phyloP scores from a whole-genome alignment of 169 alveolate species.

The Perkinsus chesapeaki region DNA sequence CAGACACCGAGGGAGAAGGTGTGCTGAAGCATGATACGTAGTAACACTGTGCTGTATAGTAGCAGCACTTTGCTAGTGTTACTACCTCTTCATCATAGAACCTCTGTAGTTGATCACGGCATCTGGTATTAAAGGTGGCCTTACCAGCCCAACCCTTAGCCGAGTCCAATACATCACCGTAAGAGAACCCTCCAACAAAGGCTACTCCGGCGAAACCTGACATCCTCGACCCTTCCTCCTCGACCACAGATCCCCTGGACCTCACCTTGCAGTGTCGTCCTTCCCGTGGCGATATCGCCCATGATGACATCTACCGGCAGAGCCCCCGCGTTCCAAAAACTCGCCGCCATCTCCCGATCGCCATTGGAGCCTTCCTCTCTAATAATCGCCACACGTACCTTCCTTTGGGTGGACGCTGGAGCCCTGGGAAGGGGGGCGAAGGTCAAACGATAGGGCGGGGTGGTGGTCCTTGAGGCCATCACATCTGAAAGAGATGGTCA shows the following conservation, averaged over 20 bases:
- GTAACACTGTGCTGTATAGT: background rate
- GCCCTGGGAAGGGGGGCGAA: background rate
- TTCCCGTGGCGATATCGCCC: background rate
- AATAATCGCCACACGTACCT: constrained; percentile 10
- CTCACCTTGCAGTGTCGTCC: background rate
- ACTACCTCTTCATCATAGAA: background rate
- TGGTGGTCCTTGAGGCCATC: background rate
- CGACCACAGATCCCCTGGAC: background rate
- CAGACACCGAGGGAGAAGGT: constrained; percentile 33
- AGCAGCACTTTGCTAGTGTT: too few species aligned
- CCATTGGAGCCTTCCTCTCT: constrained; percentile 38
- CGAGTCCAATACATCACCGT: constrained; percentile 26
- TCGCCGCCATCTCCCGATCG: constrained; percentile 21
- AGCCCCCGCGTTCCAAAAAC: background rate
- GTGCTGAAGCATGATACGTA: too few species aligned
- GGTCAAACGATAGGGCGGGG: background rate
- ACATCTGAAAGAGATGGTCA: background rate
- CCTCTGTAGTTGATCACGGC: background rate
- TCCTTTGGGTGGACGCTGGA: background rate
- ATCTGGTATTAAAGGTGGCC: background rate
- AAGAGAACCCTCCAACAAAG: constrained; percentile 31
- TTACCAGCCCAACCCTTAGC: constrained; percentile 15
- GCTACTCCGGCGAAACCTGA: constrained; percentile 24
- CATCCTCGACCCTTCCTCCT: background rate
- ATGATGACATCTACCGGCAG: background rate